Conservation (phyloP, 129 eudicot species). For the Artemisia annua region DNA sequence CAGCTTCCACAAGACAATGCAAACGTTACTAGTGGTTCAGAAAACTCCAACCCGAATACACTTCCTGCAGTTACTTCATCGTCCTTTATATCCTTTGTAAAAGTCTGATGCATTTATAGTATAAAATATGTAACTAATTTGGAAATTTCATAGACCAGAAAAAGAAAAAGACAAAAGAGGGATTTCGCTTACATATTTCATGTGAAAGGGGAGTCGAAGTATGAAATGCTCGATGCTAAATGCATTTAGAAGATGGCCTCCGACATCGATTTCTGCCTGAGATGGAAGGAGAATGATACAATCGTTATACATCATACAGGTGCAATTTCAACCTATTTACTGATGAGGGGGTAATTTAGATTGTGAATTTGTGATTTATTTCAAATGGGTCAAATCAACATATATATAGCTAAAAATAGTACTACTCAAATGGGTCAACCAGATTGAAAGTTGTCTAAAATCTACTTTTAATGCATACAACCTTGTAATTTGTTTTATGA, state of each 20-base stretch:
- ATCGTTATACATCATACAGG: conserved; percentile 10
- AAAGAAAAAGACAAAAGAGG: neutral
- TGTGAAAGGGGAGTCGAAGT: conserved; percentile 70
- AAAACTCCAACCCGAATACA: conserved; percentile 67
- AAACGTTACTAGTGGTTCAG: conserved; percentile 81
- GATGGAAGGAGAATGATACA: neutral
- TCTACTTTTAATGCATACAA: neutral
- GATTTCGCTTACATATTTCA: conserved; percentile 54
- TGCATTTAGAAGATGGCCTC: conserved; percentile 75
- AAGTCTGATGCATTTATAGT: conserved; percentile 42
- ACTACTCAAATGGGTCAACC: too few species aligned
- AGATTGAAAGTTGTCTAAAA: neutral
- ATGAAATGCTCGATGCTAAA: conserved; percentile 82
- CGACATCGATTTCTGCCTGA: conserved; percentile 66
- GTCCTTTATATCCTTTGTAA: conserved; percentile 46
- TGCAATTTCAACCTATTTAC: neutral
- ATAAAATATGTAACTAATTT: conserved; percentile 10
- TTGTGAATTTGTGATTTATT: neutral
- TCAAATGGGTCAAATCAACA: neutral
- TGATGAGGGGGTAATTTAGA: neutral
- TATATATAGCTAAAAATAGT: too few species aligned
- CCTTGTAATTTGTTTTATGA: neutral
- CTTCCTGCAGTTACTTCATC: conserved; percentile 62
- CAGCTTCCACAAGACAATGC: conserved; percentile 95
- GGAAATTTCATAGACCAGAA: neutral